Evolutionary conservation across 495 filamentous ascomycete species (phyloP), one percentile per base, ranked within the genome.

Genomic region (Aspergillus nanangensis): DNA sequence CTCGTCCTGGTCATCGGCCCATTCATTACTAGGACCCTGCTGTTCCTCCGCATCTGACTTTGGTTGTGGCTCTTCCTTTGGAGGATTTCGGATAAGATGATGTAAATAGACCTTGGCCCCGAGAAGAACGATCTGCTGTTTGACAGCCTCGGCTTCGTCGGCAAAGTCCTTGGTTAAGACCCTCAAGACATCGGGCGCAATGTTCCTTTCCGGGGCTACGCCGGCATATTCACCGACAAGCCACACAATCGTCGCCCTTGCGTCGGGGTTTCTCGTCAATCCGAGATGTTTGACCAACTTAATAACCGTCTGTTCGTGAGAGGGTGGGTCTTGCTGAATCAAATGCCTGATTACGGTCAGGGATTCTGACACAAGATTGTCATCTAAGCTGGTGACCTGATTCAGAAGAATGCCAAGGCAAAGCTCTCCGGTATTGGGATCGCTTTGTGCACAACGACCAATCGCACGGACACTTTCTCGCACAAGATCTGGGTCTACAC

Each of bases 71-170:
- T 57, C 34, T 34, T 67, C 58, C 23, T 63, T 46, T 2, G 59
- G 59, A 20, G 78, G 73, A 48, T 91, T 92, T 29, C 61, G 61
- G 13, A 75, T 31, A 15, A 96, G 67, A 58, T 94, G 76, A 56
- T 95, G 88, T 3, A 96, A 77, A 59, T 97, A 96, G 5, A 96
- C 90, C 51, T 96, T 96, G 9, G 94, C 92, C 11, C 88, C 93
- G 3, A 98, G 74, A 3, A 96, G 74, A 4, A 97, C 80, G 56
- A 96, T 93, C 60, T 97, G 93, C 34, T 88, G 75, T 60, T 95
- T 96, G 19, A 87, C 90, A 14, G 81, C 65, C 54, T 96, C 92
- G 0, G 81, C 80, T 62, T 98, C 93, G 45, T 86, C 80, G 2
- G 81, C 73, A 53, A 96, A 98, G 10, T 80, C 81, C 57, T 90